These are phyloP conservation scores for Macaranga tanarius DNA, from an alignment of 441 rosid species.

Conservation along the genomic window DNA sequence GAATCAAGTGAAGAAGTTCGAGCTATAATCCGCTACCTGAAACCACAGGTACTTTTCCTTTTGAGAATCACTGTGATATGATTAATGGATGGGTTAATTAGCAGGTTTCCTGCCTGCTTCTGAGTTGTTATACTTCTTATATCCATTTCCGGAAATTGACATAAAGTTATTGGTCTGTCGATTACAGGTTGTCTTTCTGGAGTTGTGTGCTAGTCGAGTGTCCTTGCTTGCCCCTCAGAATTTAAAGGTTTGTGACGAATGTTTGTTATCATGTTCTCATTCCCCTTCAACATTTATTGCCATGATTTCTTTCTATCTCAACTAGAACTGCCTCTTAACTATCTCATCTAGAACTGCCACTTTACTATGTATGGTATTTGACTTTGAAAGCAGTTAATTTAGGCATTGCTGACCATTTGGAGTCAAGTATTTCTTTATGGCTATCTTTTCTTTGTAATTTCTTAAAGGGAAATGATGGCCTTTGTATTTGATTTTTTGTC, in stretches of 20 bases:
- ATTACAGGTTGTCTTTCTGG: conserved; percentile 83
- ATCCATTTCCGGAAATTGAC: background rate
- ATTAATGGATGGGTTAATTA: conserved; percentile 25
- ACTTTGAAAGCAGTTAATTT: background rate
- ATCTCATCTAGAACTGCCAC: background rate
- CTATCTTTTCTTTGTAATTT: background rate
- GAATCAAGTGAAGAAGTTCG: conserved; percentile 91
- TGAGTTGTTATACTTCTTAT: conserved; percentile 6
- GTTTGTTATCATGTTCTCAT: background rate
- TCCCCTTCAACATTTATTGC: background rate
- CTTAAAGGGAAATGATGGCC: background rate
- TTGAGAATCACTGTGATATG: conserved; percentile 27
- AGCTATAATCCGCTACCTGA: conserved; percentile 65
- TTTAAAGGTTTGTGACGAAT: conserved; percentile 57
- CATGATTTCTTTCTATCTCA: background rate
- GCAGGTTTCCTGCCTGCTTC: conserved; percentile 31
- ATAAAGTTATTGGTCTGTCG: background rate
- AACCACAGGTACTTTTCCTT: conserved; percentile 76
- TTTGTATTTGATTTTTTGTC: background rate
- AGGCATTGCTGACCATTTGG: background rate
- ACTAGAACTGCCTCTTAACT: background rate
- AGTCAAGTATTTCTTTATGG: background rate
- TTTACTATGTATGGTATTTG: background rate
- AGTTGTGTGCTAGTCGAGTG: conserved; percentile 82
- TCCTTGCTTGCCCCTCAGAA: conserved; percentile 75